Conservation (phyloP, 768 basidiomycete genomes). For the Xerocomus brunneocitrinus region DNA sequence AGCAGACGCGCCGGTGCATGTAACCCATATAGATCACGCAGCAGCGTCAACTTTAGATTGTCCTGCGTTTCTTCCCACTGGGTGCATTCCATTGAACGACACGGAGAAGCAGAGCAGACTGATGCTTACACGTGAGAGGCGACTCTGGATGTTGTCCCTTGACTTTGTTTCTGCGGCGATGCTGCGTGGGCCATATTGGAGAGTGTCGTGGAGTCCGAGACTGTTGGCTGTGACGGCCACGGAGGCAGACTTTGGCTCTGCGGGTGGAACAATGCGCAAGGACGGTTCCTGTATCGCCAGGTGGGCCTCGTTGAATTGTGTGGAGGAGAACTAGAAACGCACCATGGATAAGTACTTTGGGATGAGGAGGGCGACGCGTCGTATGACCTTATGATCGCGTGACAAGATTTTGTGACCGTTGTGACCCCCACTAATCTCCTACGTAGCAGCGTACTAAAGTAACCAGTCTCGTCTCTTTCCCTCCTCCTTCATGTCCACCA, state of each 20-base stretch:
- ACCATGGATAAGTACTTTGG: constrained; percentile 19
- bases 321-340: background rate
- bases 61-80: constrained; percentile 96
- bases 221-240: constrained; percentile 64
- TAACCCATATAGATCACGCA: constrained; percentile 80
- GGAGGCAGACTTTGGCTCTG: constrained; percentile 54
- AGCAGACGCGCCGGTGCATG: constrained; percentile 84
- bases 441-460: too few species aligned
- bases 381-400: constrained; percentile 17
- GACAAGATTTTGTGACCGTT: constrained; percentile 23
- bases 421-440: constrained; percentile 19
- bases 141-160: constrained; percentile 54
- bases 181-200: constrained; percentile 79
- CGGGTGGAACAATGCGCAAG: constrained; percentile 59
- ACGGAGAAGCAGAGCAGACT: background rate
- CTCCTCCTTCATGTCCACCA: constrained; percentile 37
- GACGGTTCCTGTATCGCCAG: constrained; percentile 39
- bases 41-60: constrained; percentile 76
- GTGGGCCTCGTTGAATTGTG: constrained; percentile 1
- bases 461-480: background rate
- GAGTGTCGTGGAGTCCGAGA: constrained; percentile 83
- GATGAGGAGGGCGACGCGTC: constrained; percentile 16
- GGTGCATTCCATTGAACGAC: constrained; percentile 1
- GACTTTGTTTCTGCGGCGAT: constrained; percentile 72
- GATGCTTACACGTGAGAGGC: constrained; percentile 70